Evolutionary conservation across 192 early-diverging fungal genomes (phyloP).

Genomic region (Podila clonocystis): DNA sequence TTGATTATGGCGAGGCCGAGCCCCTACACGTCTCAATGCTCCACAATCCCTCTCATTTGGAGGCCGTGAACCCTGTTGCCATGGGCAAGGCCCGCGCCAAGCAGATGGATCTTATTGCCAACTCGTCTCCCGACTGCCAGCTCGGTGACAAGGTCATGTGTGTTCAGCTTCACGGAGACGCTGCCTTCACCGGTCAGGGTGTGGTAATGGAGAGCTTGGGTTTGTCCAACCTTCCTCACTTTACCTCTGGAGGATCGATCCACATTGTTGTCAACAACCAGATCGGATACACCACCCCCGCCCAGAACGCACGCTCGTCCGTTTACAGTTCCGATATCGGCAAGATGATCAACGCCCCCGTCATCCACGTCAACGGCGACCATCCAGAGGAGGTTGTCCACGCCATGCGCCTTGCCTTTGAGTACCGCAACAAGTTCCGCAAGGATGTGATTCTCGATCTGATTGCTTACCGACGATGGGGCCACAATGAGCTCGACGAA

Average conservation of each 20-base stretch:
- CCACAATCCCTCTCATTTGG: constrained; percentile 98
- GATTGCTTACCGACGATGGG: constrained; percentile 96
- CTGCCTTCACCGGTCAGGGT: constrained; percentile 89
- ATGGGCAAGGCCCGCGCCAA: constrained; percentile 95
- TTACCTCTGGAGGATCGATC: constrained; percentile 93
- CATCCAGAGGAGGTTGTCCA: constrained; percentile 92
- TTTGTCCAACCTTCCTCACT: constrained; percentile 95
- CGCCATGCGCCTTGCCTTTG: constrained; percentile 86
- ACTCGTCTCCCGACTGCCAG: constrained; percentile 74
- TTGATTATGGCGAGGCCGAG: constrained; percentile 73
- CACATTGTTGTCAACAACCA: constrained; percentile 99
- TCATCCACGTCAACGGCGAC: constrained; percentile 97
- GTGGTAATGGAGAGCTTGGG: constrained; percentile 97
- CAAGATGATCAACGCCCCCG: constrained; percentile 96
- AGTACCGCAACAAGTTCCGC: constrained; percentile 92
- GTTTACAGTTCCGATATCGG: constrained; percentile 94
- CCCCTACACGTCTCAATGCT: constrained; percentile 87
- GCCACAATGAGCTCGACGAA: constrained; percentile 98
- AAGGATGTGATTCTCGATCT: constrained; percentile 96
- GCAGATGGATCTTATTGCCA: constrained; percentile 82
- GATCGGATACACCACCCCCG: constrained; percentile 97
- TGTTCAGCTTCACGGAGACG: constrained; percentile 96
- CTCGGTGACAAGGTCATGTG: constrained; percentile 95
- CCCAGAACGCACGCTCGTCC: constrained; percentile 92
- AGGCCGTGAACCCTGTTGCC: constrained; percentile 95